Percentiles rank a stretch among this genome's conserved stretches.
Conservation (phyloP, 148 eudicot species). For the Dysphania ambrosioides region DNA sequence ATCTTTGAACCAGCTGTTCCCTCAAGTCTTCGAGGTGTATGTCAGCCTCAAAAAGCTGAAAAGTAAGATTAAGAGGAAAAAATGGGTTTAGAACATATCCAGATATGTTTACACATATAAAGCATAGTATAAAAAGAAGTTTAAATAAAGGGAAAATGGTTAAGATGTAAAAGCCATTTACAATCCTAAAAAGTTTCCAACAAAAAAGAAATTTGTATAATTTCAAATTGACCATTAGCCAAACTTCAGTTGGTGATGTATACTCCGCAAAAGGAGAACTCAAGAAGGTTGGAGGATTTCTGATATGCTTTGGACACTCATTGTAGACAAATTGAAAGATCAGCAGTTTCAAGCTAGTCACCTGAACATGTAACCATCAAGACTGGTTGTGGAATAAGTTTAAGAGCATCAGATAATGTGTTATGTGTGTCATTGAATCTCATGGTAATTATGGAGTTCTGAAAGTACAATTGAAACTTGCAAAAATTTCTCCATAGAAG, state of each 20-base stretch:
- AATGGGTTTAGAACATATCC: background rate
- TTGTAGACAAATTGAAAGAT: background rate
- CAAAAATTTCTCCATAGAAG: background rate
- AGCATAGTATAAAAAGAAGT: background rate
- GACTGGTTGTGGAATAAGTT: background rate
- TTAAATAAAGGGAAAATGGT: background rate
- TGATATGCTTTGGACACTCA: background rate
- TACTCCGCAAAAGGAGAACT: background rate
- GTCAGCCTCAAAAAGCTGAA: slow-evolving; percentile 66
- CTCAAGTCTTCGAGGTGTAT: slow-evolving; percentile 59
- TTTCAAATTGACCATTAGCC: background rate
- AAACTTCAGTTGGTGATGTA: background rate
- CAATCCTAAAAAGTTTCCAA: background rate
- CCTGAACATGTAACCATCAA: background rate
- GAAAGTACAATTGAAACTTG: background rate
- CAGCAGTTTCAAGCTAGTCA: background rate
- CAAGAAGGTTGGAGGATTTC: background rate
- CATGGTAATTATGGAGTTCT: background rate
- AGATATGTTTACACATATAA: background rate
- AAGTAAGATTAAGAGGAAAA: background rate
- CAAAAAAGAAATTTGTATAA: background rate
- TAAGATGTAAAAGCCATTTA: background rate
- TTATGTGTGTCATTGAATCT: background rate
- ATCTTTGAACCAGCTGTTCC: slow-evolving; percentile 49
- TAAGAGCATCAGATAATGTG: background rate